A percentile compares a stretch with the other conserved stretches of the same genome.
Conservation (phyloP, 495 filamentous ascomycete species). For the Podospora didyma region DNA sequence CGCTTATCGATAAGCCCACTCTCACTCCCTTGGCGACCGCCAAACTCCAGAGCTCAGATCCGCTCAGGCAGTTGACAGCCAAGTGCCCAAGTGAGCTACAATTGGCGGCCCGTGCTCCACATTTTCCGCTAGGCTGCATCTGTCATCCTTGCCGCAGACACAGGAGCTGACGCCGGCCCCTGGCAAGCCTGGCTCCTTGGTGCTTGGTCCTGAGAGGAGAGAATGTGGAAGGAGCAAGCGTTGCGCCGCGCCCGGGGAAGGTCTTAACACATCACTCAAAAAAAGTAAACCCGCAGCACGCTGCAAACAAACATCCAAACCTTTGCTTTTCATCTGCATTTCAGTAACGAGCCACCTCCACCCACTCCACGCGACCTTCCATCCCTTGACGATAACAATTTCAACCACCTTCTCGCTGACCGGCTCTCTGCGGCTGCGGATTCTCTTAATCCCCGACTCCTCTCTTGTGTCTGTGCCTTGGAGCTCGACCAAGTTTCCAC, state of each 20-base stretch:
- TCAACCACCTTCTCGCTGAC: conserved; percentile 18
- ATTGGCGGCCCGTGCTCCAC: not conserved
- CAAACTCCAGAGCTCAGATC: too few relatives aligned
- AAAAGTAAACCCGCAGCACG: conserved; percentile 17
- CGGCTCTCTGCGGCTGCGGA: conserved; percentile 6
- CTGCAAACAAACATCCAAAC: not conserved
- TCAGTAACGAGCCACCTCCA: conserved; percentile 6
- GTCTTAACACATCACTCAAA: conserved; percentile 31
- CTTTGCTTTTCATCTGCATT: conserved; percentile 1
- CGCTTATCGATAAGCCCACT: conserved; percentile 29
- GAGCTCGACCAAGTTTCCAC: conserved; percentile 20
- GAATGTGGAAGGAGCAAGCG: conserved; percentile 5
- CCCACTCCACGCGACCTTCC: not conserved
- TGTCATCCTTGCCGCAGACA: not conserved
- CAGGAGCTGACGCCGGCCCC: conserved; percentile 3
- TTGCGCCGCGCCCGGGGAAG: conserved; percentile 11
- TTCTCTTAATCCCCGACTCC: conserved; percentile 6
- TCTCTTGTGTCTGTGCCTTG: not conserved
- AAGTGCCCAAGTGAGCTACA: not conserved
- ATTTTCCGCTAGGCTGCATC: not conserved
- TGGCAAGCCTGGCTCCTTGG: too few relatives aligned
- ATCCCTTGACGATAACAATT: conserved; percentile 10
- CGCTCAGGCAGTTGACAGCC: not conserved
- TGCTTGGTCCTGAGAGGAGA: not conserved
- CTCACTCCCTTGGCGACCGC: not conserved